A percentile compares a stretch with the other conserved stretches of the same genome.
Evolutionary conservation across 345 rosid species (phyloP).

Genomic region (Populus euphratica): DNA sequence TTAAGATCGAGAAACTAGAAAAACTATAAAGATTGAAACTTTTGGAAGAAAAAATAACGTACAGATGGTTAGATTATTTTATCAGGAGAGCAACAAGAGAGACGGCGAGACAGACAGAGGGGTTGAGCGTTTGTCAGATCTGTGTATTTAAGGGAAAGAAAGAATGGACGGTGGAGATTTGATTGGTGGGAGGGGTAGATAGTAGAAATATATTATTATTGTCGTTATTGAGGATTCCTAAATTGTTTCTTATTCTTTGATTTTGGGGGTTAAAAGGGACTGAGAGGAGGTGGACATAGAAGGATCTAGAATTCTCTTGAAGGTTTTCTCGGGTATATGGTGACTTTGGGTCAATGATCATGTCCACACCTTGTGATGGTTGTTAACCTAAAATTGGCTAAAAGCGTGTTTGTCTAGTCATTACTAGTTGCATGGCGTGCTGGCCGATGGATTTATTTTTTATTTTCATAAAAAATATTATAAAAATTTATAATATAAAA

Average conservation of each 20-base stretch:
- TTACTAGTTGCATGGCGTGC: too few relatives aligned
- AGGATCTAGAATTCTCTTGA: constrained; percentile 6
- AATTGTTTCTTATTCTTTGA: neutral
- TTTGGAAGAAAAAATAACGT: neutral
- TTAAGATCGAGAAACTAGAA: neutral
- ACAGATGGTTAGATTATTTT: neutral
- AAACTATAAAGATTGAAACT: neutral
- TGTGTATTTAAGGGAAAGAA: neutral
- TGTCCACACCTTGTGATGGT: neutral
- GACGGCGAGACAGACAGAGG: constrained; percentile 10
- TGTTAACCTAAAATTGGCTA: neutral
- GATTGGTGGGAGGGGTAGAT: neutral
- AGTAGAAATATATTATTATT: neutral
- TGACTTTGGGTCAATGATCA: neutral
- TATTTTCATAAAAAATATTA: too few relatives aligned
- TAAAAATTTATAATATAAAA: too few relatives aligned
- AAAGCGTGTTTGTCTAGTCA: too few relatives aligned
- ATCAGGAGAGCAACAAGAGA: constrained; percentile 13
- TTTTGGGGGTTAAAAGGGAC: neutral
- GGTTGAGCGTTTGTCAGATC: neutral
- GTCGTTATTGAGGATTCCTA: neutral
- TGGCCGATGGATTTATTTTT: too few relatives aligned
- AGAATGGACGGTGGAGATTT: constrained; percentile 24
- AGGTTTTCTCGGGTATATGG: neutral
- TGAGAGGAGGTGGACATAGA: neutral